Base-by-base conservation (phyloP, 257 asterid species). In the Ilex aquifolium region DNA sequence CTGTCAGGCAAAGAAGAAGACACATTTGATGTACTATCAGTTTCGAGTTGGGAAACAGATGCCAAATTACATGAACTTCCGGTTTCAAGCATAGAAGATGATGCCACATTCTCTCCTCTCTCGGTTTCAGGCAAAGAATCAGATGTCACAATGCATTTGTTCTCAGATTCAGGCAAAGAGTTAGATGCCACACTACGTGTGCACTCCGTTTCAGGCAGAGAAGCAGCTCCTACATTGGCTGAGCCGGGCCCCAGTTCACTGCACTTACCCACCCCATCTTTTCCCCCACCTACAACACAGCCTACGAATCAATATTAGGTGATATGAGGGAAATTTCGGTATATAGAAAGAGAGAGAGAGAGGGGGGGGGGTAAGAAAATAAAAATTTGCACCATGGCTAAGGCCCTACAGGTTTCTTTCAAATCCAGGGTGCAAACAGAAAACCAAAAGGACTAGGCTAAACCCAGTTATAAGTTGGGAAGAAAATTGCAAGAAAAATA, bases 271-370 rank as follows among this genome's bases (percentile, higher is more conserved):
- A 48, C 46, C 32, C 79, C 85, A 30, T 91, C 95, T 78, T 82
- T 87, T 52, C 59, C 74, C 52, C 86, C 86, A 75, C 90, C 98
- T 92, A 72, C 61, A 73, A 27, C 11, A 65, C 58, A 74, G 31
- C 60, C 48, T 61, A 59, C 48, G 44, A 56, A 58, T 39, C 16
- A 17, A 62, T 39, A 44, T 10, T 39, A 15, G 29, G 5, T 12
- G 65, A 39, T 16, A 13, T 30, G 27, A 13, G 40, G 15, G n/a
- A 15, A 2, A 36, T 1, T 32, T 17, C 2, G n/a, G n/a, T 11
- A 53, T 14, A 15, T 10, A 53, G 15, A 6, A 53, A 6, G 30
- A 10, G 5, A 10, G 30, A 53, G 27, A 21, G 27, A 21, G 27
- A 21, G 27, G 27, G 27, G 15, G 15, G 2, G 57, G 31, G 57